Evolutionary conservation across 2,329 filamentous ascomycete species (phyloP), one percentile per base, ranked within the genome.

Genomic region (Alternaria sp.): DNA sequence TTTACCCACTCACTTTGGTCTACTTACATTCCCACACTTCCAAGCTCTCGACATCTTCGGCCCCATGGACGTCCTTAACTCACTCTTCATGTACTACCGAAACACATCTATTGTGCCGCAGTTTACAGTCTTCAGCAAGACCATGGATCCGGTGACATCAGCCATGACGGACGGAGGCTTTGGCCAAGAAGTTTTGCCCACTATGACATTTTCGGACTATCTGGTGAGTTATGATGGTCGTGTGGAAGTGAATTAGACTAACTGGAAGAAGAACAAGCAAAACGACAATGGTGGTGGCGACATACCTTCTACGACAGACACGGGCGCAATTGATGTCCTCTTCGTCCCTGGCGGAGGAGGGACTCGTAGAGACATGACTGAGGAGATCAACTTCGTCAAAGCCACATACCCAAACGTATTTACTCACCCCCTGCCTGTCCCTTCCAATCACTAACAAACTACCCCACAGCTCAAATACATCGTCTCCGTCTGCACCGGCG

Each of bases 401-500:
- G 74, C 77, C 0, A 75, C 79, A 8, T 87, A 83, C 67, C 85
- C 87, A 0, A 77, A 76, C 46, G 77, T 90, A 62, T 15, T 23
- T 21, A 56, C 9, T 11, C 28, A 21, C 49, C 10, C 3, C 15
- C 9, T n/a, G 11, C 5, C 15, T 3, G 0, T 36, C 32, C 12
- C 56, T 54, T 32, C 25, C 40, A 17, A 12, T 23, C 17, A 46
- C 54, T 61, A 40, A 57, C 44, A 13, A 15, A 26, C 25, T 9
- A 17, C 15, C 2, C 11, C 15, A 26, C 32, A 65, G 60, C 65
- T 74, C 46, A 75, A 86, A 64, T 86, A 87, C 65, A 75, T 91
- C 40, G 81, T 92, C 52, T 89, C 88, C 0, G 83, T 92, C 13
- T 92, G 90, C 77, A 92, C 88, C 1, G 90, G 90, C 0, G 81